Conservation (phyloP, 192 early-diverging fungal genomes). For the Powellomyces hirtus region DNA sequence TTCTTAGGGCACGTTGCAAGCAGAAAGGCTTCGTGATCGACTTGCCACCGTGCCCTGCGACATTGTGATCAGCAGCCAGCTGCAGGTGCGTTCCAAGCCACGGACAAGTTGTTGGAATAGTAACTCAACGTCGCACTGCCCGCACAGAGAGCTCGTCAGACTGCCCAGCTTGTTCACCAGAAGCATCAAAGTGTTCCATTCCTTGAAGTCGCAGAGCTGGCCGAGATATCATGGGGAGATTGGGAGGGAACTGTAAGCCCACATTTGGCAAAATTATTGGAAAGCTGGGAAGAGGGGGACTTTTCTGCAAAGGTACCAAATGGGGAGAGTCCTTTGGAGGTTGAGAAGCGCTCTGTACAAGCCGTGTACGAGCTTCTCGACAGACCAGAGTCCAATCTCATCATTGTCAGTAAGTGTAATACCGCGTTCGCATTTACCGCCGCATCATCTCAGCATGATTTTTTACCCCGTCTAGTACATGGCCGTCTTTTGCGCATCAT, state of each 20-base stretch:
- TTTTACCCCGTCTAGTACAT: slow-evolving; percentile 39
- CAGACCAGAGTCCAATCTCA: slow-evolving; percentile 28
- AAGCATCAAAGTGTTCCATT: slow-evolving; percentile 35
- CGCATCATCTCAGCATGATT: neutral
- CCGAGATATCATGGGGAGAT: slow-evolving; percentile 56
- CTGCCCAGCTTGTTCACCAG: slow-evolving; percentile 39
- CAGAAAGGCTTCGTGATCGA: slow-evolving; percentile 27
- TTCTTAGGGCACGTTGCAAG: slow-evolving; percentile 33
- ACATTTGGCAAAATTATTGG: slow-evolving; percentile 32
- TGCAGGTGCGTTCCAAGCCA: no score
- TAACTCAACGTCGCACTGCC: no score
- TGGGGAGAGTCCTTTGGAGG: slow-evolving; percentile 48
- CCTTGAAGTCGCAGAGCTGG: slow-evolving; percentile 36
- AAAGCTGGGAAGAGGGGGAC: slow-evolving; percentile 44
- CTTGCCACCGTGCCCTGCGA: slow-evolving; percentile 29
- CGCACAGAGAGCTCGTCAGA: slow-evolving; percentile 37
- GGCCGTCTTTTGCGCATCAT: slow-evolving; percentile 54
- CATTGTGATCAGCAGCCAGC: slow-evolving; percentile 37
- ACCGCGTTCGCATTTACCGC: neutral
- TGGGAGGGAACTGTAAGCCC: slow-evolving; percentile 43
- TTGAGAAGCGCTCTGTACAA: slow-evolving; percentile 41
- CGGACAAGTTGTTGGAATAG: neutral
- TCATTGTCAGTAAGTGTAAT: slow-evolving; percentile 32
- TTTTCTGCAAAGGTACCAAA: slow-evolving; percentile 41
- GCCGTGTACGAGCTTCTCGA: slow-evolving; percentile 41